phyloP scores from a whole-genome alignment of 352 stramenopile species.

The Pythium utonaiense region DNA sequence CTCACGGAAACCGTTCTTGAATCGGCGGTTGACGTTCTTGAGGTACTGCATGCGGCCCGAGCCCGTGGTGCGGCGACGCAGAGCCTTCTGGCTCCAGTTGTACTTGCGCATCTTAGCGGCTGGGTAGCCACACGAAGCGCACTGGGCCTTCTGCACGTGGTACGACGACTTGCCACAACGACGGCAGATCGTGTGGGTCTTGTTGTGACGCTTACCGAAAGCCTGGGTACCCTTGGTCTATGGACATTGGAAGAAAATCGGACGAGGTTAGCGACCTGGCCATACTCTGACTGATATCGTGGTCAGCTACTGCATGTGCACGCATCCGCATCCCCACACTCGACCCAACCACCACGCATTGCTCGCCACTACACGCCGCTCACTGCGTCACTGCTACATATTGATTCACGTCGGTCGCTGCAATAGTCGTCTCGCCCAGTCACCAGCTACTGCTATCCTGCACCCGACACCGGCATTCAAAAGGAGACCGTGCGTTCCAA shows the following conservation, averaged over 20 bases:
- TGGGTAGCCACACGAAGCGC: conserved; percentile 98
- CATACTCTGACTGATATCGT: not conserved
- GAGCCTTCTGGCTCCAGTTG: conserved; percentile 92
- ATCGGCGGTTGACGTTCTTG: conserved; percentile 97
- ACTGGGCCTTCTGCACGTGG: conserved; percentile 99
- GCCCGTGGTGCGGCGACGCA: conserved; percentile 94
- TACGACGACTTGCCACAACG: conserved; percentile 98
- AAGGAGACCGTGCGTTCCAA: too few relatives aligned
- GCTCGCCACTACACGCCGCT: not conserved
- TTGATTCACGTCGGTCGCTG: not conserved
- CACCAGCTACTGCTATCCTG: too few relatives aligned
- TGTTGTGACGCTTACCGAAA: conserved; percentile 99
- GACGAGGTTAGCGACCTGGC: conserved; percentile 19
- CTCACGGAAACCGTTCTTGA: conserved; percentile 99
- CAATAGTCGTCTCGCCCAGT: too few relatives aligned
- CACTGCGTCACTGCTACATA: too few relatives aligned
- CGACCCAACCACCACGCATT: not conserved
- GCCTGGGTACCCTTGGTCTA: conserved; percentile 99
- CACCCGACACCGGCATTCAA: too few relatives aligned
- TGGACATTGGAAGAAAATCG: conserved; percentile 11
- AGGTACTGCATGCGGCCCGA: conserved; percentile 98
- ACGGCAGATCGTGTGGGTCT: conserved; percentile 99
- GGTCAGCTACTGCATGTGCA: not conserved
- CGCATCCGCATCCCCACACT: not conserved
- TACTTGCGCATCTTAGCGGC: conserved; percentile 97